Evolutionary conservation across 2,329 filamentous ascomycete genomes (phyloP), one percentile per base, ranked within the genome.

Genomic region (Pseudogymnoascus sp.): DNA sequence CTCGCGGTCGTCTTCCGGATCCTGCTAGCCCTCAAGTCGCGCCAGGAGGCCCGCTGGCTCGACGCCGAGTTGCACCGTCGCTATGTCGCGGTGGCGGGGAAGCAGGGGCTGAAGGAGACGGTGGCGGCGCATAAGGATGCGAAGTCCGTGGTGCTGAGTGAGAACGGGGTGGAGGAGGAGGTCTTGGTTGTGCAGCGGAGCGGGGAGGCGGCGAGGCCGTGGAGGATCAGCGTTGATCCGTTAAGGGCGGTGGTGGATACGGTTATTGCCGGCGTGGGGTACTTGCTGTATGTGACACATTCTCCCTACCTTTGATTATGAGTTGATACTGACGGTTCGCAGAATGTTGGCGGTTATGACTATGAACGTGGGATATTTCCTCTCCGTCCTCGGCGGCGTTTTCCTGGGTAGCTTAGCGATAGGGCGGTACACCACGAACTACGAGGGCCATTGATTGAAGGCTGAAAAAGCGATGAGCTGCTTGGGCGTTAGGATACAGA

Each of bases 271-370:
- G 91, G 86, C 7, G 83, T 96, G 50, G 89, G 88, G 11, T 96
- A 96, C 76, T 78, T 96, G 33, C 85, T 96, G 92, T 96, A 78
- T 83, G 90, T 86, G 35, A 44, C 21, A 50, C 36, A n/a, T 38
- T 62, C 9, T 44, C 28, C 11, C 42, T 44, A 42, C 26, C 28
- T 21, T 10, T 66, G 28, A 31, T 57, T 26, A 35, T 13, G 4
- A 9, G 1, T 35, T 65, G 64, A 23, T 67, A 70, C 62, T 61
- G 10, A 61, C 38, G 15, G 1, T 19, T 10, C 61, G 17, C 69
- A 96, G 92, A 65, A 96, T 96, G 92, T 78, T 96, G 77, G 90
- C 89, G 13, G 89, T 96, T 72, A 96, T 95, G 91, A 93, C 90
- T 1, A 85, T 91, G 79, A 95, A 95, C 70, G 83, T 93, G 15